Conservation (phyloP, 495 filamentous ascomycete genomes). For the Aspergillus ellipticus region DNA sequence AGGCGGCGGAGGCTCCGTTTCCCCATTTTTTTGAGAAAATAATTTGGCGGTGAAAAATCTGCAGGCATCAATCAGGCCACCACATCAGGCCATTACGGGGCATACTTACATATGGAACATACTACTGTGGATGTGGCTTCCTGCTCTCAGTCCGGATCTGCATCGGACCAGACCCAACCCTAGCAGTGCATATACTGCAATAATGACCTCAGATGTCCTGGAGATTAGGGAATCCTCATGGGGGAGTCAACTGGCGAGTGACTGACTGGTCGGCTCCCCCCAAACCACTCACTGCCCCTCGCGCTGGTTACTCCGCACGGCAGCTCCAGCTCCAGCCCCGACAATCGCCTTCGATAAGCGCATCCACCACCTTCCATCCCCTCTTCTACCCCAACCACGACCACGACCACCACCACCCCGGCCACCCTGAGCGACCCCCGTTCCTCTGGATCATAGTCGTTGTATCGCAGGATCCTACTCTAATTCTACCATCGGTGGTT, state of each 20-base stretch:
- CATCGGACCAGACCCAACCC: too few relatives aligned
- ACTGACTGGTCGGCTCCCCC: too few relatives aligned
- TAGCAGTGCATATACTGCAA: too few relatives aligned
- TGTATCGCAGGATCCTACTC: neutral
- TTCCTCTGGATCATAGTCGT: neutral
- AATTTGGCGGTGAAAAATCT: conserved; percentile 19
- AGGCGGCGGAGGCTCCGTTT: conserved; percentile 4
- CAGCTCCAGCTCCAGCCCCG: neutral
- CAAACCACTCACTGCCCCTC: too few relatives aligned
- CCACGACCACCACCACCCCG: too few relatives aligned
- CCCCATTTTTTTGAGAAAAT: conserved; percentile 3
- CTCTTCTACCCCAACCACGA: neutral
- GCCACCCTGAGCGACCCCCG: neutral
- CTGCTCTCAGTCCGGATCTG: neutral
- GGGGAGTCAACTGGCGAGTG: too few relatives aligned
- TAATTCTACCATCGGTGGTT: too few relatives aligned
- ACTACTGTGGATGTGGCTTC: too few relatives aligned
- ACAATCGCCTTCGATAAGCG: neutral
- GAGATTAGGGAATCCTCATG: too few relatives aligned
- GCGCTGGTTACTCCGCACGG: neutral
- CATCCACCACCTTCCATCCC: neutral
- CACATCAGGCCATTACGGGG: conserved; percentile 17
- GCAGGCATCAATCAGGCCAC: conserved; percentile 17
- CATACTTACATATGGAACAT: too few relatives aligned
- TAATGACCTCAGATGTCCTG: neutral